These are phyloP conservation scores for Cladosporium sp. DNA, from an alignment of 2,329 filamentous ascomycete species.

Conservation along the genomic window DNA sequence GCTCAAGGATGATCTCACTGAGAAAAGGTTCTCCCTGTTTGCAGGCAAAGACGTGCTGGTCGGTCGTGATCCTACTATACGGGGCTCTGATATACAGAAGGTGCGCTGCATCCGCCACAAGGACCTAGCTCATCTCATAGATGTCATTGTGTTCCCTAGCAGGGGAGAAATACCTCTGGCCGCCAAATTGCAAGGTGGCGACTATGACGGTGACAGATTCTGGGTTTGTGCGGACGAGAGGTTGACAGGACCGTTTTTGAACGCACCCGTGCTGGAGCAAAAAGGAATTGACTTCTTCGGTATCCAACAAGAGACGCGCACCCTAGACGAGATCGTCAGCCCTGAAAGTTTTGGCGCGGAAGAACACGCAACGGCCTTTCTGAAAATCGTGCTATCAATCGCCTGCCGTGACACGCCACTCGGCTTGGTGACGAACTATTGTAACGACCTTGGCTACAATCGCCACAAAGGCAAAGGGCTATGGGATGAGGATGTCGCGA, in stretches of 20 bases:
- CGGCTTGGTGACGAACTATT: conserved; percentile 64
- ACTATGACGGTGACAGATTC: conserved; percentile 75
- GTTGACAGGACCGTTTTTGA: conserved; percentile 67
- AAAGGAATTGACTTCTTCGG: conserved; percentile 53
- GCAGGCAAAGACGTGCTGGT: conserved; percentile 61
- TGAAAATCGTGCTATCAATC: conserved; percentile 59
- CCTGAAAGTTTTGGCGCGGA: conserved; percentile 19
- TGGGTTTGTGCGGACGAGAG: conserved; percentile 74
- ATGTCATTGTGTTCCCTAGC: conserved; percentile 76
- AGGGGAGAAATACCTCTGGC: conserved; percentile 65
- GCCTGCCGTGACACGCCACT: conserved; percentile 55
- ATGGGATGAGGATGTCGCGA: conserved; percentile 15
- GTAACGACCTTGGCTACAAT: conserved; percentile 62
- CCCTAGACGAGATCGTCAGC: conserved; percentile 48
- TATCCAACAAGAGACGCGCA: conserved; percentile 52
- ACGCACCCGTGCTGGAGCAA: conserved; percentile 50
- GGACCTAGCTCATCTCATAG: conserved; percentile 66
- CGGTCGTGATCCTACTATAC: conserved; percentile 68
- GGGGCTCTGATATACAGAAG: conserved; percentile 71
- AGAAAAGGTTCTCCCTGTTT: conserved; percentile 53
- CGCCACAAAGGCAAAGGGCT: conserved; percentile 29
- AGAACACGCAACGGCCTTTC: conserved; percentile 46
- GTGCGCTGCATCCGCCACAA: conserved; percentile 52
- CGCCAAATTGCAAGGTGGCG: conserved; percentile 71
- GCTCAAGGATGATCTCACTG: conserved; percentile 57